These are phyloP conservation scores for Daldinia vernicosa DNA, from an alignment of 495 filamentous ascomycete genomes.

Conservation along the genomic window DNA sequence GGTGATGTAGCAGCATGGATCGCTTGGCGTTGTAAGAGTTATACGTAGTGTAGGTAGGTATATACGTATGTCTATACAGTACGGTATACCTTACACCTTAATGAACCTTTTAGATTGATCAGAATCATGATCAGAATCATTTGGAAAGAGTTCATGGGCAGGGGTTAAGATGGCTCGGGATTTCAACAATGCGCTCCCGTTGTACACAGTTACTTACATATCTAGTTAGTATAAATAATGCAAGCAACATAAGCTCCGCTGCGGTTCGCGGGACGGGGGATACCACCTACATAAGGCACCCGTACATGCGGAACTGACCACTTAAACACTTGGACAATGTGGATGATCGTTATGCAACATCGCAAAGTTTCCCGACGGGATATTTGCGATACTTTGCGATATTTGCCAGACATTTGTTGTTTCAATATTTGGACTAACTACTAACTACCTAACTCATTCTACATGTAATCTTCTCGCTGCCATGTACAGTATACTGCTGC, in stretches of 20 bases:
- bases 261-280: constrained; percentile 38
- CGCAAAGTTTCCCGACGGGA: constrained; percentile 25
- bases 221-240: constrained; percentile 28
- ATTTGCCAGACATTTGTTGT: not conserved
- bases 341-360: constrained; percentile 14
- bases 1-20: constrained; percentile 39
- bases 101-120: constrained; percentile 29
- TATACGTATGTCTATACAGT: constrained; percentile 14
- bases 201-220: not conserved
- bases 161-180: constrained; percentile 39
- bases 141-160: constrained; percentile 35
- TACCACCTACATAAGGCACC: constrained; percentile 35
- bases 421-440: constrained; percentile 4
- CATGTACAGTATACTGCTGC: not conserved
- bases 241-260: constrained; percentile 44
- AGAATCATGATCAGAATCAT: constrained; percentile 31
- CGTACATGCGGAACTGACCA: constrained; percentile 20
- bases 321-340: not conserved
- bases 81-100: constrained; percentile 23
- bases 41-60: constrained; percentile 30
- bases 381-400: constrained; percentile 10
- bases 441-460: not conserved
- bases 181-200: constrained; percentile 34
- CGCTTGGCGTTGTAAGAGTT: constrained; percentile 32
- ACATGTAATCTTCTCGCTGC: not conserved